Conservation (phyloP, 768 basidiomycete genomes). For the Melanogaster broomeanus region DNA sequence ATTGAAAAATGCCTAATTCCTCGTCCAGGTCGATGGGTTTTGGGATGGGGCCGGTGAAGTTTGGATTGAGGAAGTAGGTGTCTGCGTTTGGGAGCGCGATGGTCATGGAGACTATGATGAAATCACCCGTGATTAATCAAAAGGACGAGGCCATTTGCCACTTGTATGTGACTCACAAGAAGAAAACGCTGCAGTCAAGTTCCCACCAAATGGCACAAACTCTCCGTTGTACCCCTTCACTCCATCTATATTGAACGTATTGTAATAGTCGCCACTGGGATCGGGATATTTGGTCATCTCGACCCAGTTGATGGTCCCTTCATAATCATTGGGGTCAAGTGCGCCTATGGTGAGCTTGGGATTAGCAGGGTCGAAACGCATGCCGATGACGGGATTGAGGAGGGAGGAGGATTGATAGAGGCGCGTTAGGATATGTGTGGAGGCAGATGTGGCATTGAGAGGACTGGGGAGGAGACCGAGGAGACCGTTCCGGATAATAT, state of each 20-base stretch:
- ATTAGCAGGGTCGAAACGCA: slow-evolving; percentile 29
- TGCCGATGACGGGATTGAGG: slow-evolving; percentile 32
- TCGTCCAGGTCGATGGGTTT: not conserved
- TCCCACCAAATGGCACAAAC: slow-evolving; percentile 19
- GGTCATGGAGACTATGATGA: slow-evolving; percentile 9
- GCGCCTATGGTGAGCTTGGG: slow-evolving; percentile 34
- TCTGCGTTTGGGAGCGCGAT: slow-evolving; percentile 19
- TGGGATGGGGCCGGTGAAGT: slow-evolving; percentile 25
- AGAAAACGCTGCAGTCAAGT: slow-evolving; percentile 22
- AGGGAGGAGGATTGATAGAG: slow-evolving; percentile 22
- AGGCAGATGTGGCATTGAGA: slow-evolving; percentile 11
- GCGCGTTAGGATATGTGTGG: slow-evolving; percentile 17
- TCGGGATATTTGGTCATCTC: slow-evolving; percentile 20
- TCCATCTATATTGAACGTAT: slow-evolving; percentile 26
- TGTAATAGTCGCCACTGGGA: slow-evolving; percentile 13
- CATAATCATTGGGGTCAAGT: slow-evolving; percentile 31
- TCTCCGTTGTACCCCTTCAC: slow-evolving; percentile 31
- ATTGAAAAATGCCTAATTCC: slow-evolving; percentile 1
- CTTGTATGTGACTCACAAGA: slow-evolving; percentile 19
- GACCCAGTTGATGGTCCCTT: slow-evolving; percentile 33
- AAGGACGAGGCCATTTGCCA: not conserved
- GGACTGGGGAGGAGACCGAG: slow-evolving; percentile 28
- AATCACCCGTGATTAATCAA: not conserved
- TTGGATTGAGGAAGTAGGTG: slow-evolving; percentile 17
- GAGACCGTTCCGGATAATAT: slow-evolving; percentile 18